Base-by-base conservation (phyloP, 352 stramenopile genomes). In the Phytophthora sansomeana region DNA sequence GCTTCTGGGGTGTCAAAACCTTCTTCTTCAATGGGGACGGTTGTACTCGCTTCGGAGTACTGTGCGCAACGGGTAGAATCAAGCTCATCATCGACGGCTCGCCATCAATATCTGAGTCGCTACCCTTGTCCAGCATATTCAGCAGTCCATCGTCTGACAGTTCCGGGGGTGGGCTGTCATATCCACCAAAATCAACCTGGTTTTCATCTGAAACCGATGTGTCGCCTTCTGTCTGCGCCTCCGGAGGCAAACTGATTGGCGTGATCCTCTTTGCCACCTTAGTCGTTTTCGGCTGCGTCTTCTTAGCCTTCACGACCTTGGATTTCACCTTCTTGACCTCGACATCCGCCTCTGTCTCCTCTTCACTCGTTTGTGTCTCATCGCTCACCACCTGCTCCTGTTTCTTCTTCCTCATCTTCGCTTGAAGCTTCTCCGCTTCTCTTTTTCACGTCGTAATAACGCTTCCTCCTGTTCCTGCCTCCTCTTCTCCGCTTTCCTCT, bases 61-160 rank as follows among this genome's bases (percentile, higher is more conserved):
- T 78, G 8, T 65, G 69, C 36, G 55, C 26, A 10, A 80, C 63
- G 1, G 83, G 70, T 8, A 88, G 58, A 59, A 92, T 85, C 33
- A 92, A 74, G 67, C 74, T 87, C 51, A 75, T 46, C 55, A 80
- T 70, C 19, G 81, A 78, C 24, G 74, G 66, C 32, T 75, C 76
- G 11, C 80, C 74, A 38, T 77, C 74, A 50, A 72, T 55, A 52
- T 92, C 83, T 14, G 80, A 82, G 39, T 92, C 83, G 49, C 84
- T 92, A 14, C 59, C 67, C 33, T 80, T 81, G 30, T 89, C 73
- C 32, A 92, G 69, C 61, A 92, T 78, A 13, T 80, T 63, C 28
- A 89, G 58, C 32, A 92, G 53, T 17, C 85, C 83, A 30, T 87
- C 73, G 8, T 80, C 75, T 0, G 68, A 68, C 13, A 79, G 61